Conservation (phyloP, 345 rosid species). For the Eucalyptus pauciflora region DNA sequence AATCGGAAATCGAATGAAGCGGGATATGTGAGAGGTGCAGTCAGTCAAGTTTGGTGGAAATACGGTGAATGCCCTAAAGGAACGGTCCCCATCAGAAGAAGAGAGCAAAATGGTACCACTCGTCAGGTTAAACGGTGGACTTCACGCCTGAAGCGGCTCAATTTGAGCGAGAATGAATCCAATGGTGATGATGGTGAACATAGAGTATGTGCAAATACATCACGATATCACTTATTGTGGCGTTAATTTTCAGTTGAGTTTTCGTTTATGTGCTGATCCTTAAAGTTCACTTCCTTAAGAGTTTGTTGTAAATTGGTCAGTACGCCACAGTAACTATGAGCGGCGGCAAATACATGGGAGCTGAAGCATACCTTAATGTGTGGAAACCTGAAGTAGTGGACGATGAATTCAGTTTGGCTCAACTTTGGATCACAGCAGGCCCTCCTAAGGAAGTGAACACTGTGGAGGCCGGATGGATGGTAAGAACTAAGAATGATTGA, state of each 20-base stretch:
- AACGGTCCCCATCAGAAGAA: not conserved
- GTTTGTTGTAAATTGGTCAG: too few species aligned
- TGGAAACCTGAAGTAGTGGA: too few species aligned
- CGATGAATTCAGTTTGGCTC: too few species aligned
- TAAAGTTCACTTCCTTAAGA: too few species aligned
- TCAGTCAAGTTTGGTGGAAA: not conserved
- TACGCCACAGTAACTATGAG: rapidly evolving
- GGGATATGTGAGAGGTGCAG: not conserved
- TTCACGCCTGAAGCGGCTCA: not conserved
- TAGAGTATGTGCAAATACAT: too few species aligned
- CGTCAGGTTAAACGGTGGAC: not conserved
- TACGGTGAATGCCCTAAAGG: not conserved
- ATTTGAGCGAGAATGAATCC: not conserved
- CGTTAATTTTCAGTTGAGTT: too few species aligned
- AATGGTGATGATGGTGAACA: not conserved
- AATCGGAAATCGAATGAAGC: not conserved
- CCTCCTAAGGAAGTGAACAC: not conserved
- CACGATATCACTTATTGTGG: too few species aligned
- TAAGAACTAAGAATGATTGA: not conserved
- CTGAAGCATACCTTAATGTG: too few species aligned
- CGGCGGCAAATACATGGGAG: too few species aligned
- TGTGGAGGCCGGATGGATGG: not conserved
- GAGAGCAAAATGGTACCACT: not conserved
- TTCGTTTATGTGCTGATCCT: too few species aligned
- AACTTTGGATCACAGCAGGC: too few species aligned